Evolutionary conservation across 2,329 filamentous ascomycete species (phyloP).

Genomic region (Aspergillus arachidicola): DNA sequence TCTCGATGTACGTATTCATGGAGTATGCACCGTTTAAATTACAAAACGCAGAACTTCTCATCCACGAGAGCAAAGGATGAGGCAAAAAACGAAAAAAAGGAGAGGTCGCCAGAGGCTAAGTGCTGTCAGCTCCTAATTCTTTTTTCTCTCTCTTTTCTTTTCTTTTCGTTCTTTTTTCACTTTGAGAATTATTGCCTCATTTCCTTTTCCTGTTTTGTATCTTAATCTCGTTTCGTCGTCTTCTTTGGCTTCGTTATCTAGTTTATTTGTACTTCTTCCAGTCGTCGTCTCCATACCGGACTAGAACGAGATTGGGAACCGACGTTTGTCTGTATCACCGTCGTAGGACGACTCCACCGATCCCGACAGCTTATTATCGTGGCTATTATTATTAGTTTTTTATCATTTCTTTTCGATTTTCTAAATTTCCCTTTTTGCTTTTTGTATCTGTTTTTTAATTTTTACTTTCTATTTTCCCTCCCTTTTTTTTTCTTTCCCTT

Average conservation of each 20-base stretch:
- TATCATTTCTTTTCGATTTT: too few relatives aligned
- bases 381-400: background rate
- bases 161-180: background rate
- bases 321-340: slow-evolving; percentile 5
- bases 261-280: background rate
- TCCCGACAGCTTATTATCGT: slow-evolving; percentile 5
- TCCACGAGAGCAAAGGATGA: background rate
- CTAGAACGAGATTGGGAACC: background rate
- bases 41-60: background rate
- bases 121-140: background rate
- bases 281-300: background rate
- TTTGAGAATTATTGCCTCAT: background rate
- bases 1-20: background rate
- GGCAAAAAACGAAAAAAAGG: background rate
- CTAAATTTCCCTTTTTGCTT: background rate
- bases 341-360: slow-evolving; percentile 3
- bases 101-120: background rate
- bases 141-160: background rate
- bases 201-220: background rate
- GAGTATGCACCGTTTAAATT: slow-evolving; percentile 3
- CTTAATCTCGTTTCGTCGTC: background rate
- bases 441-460: background rate
- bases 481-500: background rate
- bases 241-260: background rate
- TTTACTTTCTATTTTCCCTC: background rate